These are phyloP conservation scores for Debaryomycetaceae sp. DNA, from an alignment of 1,139 yeast species.

Conservation along the genomic window DNA sequence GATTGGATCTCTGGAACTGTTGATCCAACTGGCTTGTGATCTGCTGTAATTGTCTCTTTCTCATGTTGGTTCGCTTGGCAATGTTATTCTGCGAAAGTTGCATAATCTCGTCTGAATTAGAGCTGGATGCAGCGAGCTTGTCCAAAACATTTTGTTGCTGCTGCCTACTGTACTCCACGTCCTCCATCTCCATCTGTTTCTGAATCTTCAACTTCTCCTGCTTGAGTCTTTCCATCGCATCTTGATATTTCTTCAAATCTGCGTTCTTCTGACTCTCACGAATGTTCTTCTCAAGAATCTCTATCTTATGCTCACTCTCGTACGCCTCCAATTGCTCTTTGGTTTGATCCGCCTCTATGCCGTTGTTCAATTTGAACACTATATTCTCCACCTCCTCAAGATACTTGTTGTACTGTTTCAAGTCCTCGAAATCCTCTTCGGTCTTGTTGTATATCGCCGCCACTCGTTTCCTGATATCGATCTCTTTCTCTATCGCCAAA, in stretches of 20 bases:
- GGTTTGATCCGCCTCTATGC: slow-evolving; percentile 67
- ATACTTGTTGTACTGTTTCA: slow-evolving; percentile 67
- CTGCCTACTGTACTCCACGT: slow-evolving; percentile 51
- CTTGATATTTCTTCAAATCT: slow-evolving; percentile 60
- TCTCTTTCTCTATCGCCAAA: slow-evolving; percentile 82
- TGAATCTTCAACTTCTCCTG: slow-evolving; percentile 62
- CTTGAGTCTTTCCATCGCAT: slow-evolving; percentile 52
- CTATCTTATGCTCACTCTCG: slow-evolving; percentile 71
- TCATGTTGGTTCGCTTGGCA: slow-evolving; percentile 59
- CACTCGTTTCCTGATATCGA: slow-evolving; percentile 82
- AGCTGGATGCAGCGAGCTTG: slow-evolving; percentile 52
- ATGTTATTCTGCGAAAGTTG: slow-evolving; percentile 39
- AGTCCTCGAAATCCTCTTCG: slow-evolving; percentile 62
- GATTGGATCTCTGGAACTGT: slow-evolving; percentile 27
- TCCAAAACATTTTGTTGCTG: slow-evolving; percentile 69
- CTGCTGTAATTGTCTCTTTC: slow-evolving; percentile 65
- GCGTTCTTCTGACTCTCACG: slow-evolving; percentile 66
- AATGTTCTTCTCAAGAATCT: slow-evolving; percentile 63
- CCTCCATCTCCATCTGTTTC: slow-evolving; percentile 68
- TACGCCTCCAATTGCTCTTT: slow-evolving; percentile 67
- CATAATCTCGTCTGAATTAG: slow-evolving; percentile 52
- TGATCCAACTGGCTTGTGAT: slow-evolving; percentile 51
- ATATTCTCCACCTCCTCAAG: slow-evolving; percentile 81
- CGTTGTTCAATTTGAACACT: slow-evolving; percentile 70
- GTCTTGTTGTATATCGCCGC: slow-evolving; percentile 76